These are phyloP conservation scores for Verbascum thapsus DNA, from an alignment of 257 asterid genomes.

Conservation along the genomic window DNA sequence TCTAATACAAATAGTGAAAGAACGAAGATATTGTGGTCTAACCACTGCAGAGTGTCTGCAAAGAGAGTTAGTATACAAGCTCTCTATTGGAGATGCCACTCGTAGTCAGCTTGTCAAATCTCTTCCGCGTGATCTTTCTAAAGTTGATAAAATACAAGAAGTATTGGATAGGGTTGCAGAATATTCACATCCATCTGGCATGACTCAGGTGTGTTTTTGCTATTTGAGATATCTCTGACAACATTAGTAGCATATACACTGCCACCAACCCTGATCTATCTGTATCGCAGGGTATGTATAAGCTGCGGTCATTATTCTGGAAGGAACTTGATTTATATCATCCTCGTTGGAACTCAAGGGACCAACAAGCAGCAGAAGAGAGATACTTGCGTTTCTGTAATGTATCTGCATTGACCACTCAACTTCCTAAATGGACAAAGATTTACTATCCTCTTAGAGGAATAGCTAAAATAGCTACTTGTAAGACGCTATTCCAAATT, in stretches of 20 bases:
- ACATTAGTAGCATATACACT: conserved; percentile 10
- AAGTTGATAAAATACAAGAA: conserved; percentile 74
- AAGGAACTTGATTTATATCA: conserved; percentile 94
- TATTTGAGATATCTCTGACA: neutral
- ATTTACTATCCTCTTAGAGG: conserved; percentile 82
- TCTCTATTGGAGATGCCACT: conserved; percentile 85
- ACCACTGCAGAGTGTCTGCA: conserved; percentile 74
- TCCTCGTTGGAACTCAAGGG: conserved; percentile 94
- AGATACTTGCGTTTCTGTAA: conserved; percentile 85
- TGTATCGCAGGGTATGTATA: conserved; percentile 80
- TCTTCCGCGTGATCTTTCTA: conserved; percentile 85
- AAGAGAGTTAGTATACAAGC: conserved; percentile 81
- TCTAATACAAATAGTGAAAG: conserved; percentile 85
- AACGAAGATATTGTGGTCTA: conserved; percentile 88
- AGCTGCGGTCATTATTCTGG: conserved; percentile 69
- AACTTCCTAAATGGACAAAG: conserved; percentile 88
- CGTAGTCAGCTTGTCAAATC: conserved; percentile 93
- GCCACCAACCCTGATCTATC: conserved; percentile 25
- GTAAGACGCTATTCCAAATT: conserved; percentile 71
- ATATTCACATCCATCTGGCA: conserved; percentile 93
- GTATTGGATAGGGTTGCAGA: conserved; percentile 77
- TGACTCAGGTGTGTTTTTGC: conserved; percentile 75
- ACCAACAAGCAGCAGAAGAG: conserved; percentile 90
- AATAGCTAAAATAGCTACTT: conserved; percentile 84
- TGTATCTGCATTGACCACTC: conserved; percentile 73